Percentiles rank a stretch among this genome's conserved stretches.
These are phyloP conservation scores for Clathrospora elynae DNA, from an alignment of 2,329 filamentous ascomycete species.

Conservation along the genomic window DNA sequence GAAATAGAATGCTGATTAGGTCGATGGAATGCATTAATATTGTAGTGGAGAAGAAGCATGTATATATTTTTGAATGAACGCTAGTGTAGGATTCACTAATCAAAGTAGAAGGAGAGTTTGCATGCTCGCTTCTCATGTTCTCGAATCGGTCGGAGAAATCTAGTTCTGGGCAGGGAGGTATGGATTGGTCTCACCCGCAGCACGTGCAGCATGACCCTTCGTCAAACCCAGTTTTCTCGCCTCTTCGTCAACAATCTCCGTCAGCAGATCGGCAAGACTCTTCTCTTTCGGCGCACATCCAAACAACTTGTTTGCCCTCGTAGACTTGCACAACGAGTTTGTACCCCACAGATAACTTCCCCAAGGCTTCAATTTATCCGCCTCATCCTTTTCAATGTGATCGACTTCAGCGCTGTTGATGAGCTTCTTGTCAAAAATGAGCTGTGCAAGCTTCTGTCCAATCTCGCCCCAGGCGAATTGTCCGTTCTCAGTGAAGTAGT, in stretches of 20 bases:
- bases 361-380: slow-evolving; percentile 52
- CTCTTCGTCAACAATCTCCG: slow-evolving; percentile 58
- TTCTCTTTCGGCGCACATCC: slow-evolving; percentile 62
- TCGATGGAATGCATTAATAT: too few species aligned
- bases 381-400: slow-evolving; percentile 49
- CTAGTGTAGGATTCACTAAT: too few species aligned
- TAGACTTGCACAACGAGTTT: slow-evolving; percentile 63
- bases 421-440: slow-evolving; percentile 40
- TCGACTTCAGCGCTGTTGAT: slow-evolving; percentile 42
- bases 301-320: slow-evolving; percentile 60
- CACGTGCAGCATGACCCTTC: slow-evolving; percentile 26
- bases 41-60: too few species aligned
- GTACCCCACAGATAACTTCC: slow-evolving; percentile 63
- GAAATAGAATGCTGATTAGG: too few species aligned
- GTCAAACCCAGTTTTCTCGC: slow-evolving; percentile 44
- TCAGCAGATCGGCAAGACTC: slow-evolving; percentile 60
- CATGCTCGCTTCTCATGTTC: too few species aligned
- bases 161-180: too few species aligned
- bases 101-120: too few species aligned
- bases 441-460: slow-evolving; percentile 58
- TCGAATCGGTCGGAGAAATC: too few species aligned
- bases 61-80: too few species aligned
- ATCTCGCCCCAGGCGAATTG: slow-evolving; percentile 66
- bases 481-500: slow-evolving; percentile 68
- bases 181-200: too few species aligned